A percentile compares a stretch with the other conserved stretches of the same genome.
Conservation (phyloP, 75 land plant species). For the Sequoia sempervirens region DNA sequence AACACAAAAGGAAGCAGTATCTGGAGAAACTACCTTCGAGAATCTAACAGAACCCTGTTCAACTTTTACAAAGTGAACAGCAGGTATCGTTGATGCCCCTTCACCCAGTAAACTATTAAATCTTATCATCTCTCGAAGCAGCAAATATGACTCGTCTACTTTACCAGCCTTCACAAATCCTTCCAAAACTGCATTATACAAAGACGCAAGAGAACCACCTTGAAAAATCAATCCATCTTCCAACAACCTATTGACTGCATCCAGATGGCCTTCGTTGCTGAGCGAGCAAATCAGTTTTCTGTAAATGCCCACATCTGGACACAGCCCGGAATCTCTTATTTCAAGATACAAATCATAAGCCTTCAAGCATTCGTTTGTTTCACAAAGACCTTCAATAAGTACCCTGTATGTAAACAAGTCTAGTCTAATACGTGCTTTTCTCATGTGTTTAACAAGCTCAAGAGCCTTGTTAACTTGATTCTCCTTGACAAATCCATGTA, state of each 20-base stretch:
- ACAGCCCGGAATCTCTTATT: conserved; percentile 37
- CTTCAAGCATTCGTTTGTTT: conserved; percentile 25
- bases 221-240: conserved; percentile 1
- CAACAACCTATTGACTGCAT: conserved; percentile 2
- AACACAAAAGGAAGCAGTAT: conserved; percentile 47
- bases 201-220: background rate
- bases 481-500: conserved; percentile 48
- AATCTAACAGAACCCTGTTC: background rate
- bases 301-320: conserved; percentile 28
- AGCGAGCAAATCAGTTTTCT: conserved; percentile 19
- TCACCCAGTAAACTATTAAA: background rate
- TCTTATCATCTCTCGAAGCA: conserved; percentile 25
- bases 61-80: background rate
- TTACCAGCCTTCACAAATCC: conserved; percentile 30
- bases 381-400: conserved; percentile 45
- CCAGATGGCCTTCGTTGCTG: conserved; percentile 16
- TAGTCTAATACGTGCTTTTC: conserved; percentile 14
- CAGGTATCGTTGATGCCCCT: background rate
- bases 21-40: conserved; percentile 11
- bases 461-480: conserved; percentile 43
- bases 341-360: conserved; percentile 27
- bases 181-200: conserved; percentile 38
- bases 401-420: conserved; percentile 34
- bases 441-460: conserved; percentile 42
- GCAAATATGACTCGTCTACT: conserved; percentile 25